A percentile compares a stretch with the other conserved stretches of the same genome.
Conservation (phyloP, 1,139 yeast genomes). For the Tardiomyces depauwii region DNA sequence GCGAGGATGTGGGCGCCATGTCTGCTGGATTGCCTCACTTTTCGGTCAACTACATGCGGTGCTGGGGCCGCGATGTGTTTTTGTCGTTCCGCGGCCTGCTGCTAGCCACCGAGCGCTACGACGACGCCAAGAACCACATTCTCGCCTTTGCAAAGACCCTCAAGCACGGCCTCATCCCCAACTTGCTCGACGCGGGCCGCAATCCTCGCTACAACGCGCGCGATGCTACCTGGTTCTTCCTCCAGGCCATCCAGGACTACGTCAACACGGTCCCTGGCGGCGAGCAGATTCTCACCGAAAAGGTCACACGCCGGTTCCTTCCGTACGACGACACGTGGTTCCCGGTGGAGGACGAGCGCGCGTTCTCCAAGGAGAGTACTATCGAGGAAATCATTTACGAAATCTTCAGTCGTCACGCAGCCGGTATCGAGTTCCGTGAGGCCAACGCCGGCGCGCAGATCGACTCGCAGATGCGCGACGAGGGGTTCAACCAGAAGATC, state of each 20-base stretch:
- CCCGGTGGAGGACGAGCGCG: slow-evolving; percentile 55
- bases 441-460: slow-evolving; percentile 88
- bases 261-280: slow-evolving; percentile 54
- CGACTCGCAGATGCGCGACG: slow-evolving; percentile 86
- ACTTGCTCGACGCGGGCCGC: slow-evolving; percentile 80
- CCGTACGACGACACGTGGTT: slow-evolving; percentile 82
- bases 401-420: slow-evolving; percentile 74
- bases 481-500: slow-evolving; percentile 80
- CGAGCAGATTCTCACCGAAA: slow-evolving; percentile 49
- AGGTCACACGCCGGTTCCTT: slow-evolving; percentile 62
- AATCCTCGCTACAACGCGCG: slow-evolving; percentile 94
- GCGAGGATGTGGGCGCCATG: slow-evolving; percentile 50
- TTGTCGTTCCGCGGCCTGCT: slow-evolving; percentile 75
- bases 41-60: slow-evolving; percentile 81
- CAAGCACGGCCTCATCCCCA: slow-evolving; percentile 93
- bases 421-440: slow-evolving; percentile 78
- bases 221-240: slow-evolving; percentile 94
- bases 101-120: slow-evolving; percentile 63
- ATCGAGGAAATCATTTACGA: slow-evolving; percentile 74
- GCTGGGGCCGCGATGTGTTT: slow-evolving; percentile 98
- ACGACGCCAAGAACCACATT: slow-evolving; percentile 73
- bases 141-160: slow-evolving; percentile 82
- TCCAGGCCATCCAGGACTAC: slow-evolving; percentile 81
- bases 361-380: slow-evolving; percentile 60
- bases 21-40: slow-evolving; percentile 98